These are phyloP conservation scores for Ogataea saltuana DNA, from an alignment of 805 yeast genomes.

Conservation along the genomic window DNA sequence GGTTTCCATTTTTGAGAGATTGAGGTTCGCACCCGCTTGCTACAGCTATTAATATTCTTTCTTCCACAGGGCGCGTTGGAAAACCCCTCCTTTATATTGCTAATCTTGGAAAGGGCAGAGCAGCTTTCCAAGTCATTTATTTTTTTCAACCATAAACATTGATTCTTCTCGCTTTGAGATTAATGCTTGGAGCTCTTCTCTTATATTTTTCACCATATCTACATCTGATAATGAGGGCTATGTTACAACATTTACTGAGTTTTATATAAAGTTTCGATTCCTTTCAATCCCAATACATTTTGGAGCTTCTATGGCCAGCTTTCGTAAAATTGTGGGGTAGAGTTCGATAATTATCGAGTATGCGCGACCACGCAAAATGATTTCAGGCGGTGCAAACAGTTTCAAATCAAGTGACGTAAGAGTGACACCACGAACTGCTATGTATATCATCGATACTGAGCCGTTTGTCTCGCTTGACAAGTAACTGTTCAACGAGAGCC, in stretches of 20 bases:
- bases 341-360: no score
- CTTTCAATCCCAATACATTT: slow-evolving; percentile 4
- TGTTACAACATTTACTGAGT: background rate
- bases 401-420: slow-evolving; percentile 4
- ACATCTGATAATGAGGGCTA: background rate
- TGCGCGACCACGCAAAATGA: no score
- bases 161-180: background rate
- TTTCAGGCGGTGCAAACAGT: no score
- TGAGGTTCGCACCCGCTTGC: no score
- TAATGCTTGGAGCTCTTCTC: background rate
- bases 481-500: slow-evolving; percentile 48
- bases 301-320: no score
- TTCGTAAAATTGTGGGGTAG: no score
- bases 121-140: no score
- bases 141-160: no score
- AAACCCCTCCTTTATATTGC: no score
- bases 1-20: slow-evolving; percentile 20
- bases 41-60: no score
- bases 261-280: background rate
- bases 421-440: slow-evolving; percentile 37
- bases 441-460: slow-evolving; percentile 37
- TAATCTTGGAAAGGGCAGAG: no score
- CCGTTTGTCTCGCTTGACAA: slow-evolving; percentile 51
- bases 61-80: no score
- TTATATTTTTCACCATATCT: background rate